phyloP scores from a whole-genome alignment of 23 red algal genomes.

The Gracilaria domingensis region DNA sequence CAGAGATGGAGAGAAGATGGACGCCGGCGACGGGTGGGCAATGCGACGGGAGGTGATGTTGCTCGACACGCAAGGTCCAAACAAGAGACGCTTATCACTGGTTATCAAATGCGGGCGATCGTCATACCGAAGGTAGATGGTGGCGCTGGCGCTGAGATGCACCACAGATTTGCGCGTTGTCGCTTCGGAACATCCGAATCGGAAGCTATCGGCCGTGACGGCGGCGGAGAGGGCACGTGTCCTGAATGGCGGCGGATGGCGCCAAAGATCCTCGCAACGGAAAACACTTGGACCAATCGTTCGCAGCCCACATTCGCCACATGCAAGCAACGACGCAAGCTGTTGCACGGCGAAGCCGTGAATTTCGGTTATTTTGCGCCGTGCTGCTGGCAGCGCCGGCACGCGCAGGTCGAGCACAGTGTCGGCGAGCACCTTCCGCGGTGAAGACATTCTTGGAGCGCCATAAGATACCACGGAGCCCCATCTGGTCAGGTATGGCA shows the following conservation, averaged over 20 bases:
- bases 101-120: neutral
- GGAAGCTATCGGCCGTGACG: too few species aligned
- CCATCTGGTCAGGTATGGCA: too few species aligned
- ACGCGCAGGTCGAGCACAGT: too few species aligned
- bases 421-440: too few species aligned
- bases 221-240: neutral
- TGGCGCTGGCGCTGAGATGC: neutral
- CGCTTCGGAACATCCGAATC: too few species aligned
- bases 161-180: neutral
- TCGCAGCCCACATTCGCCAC: neutral
- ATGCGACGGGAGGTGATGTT: neutral
- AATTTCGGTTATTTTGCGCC: slow-evolving; percentile 12
- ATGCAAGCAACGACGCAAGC: neutral
- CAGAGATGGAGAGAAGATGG: neutral
- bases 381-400: too few species aligned
- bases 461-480: too few species aligned
- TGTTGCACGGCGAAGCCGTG: neutral
- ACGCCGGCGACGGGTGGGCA: neutral
- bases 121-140: too few species aligned
- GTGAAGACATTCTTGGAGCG: too few species aligned
- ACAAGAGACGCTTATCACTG: neutral
- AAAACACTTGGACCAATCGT: slow-evolving; percentile 38
- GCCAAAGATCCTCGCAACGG: slow-evolving; percentile 22
- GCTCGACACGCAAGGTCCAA: neutral
- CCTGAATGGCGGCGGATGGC: slow-evolving; percentile 11